Base-by-base conservation (phyloP, 352 stramenopile genomes). In the Phytophthora fragariaefolia region DNA sequence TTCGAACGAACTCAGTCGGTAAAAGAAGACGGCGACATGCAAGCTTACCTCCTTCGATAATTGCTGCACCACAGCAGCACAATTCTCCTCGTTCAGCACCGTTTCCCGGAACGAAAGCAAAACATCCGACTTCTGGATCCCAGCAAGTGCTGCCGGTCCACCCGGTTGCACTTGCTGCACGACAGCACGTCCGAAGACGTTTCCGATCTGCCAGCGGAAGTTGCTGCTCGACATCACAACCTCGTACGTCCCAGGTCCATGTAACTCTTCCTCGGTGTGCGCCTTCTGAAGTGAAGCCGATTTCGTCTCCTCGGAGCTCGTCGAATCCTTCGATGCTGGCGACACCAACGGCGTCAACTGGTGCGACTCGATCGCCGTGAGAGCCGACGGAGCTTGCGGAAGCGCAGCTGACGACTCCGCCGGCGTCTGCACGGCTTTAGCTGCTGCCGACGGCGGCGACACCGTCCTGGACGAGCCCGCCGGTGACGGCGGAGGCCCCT, bases 91-190 rank as follows among this genome's bases (percentile, higher is more conserved):
- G 24, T 81, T 94, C 28, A 96, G 53, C 18, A 93, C 67, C 1
- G 81, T 85, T 60, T 91, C 85, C 0, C 84, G 69, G 66, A 94
- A 92, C 27, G 77, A 83, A 13, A 96, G 72, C 34, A 96, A 67
- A 42, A 96, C 88, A 26, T 96, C 88, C 4, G 88, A 87, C 70
- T 96, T 96, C 62, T 92, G 86, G 49, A 96, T 84, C 2, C 87
- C 85, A 24, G 82, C 86, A 46, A 79, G 73, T 10, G 82, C 85
- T 0, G 88, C 88, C 22, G 87, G 79, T 1, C 88, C 88, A 8
- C 66, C 67, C 17, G 82, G 76, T 5, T 92, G 80, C 18, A 96
- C 88, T 65, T 80, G 78, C 53, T 95, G 85, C 18, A 96, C 88
- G 13, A 96, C 88, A 1, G 85, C 83, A 17, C 88, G 88, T 9